A percentile compares a stretch with the other conserved stretches of the same genome.
phyloP scores from a whole-genome alignment of 2,329 filamentous ascomycete species.

The Alternaria dauci region DNA sequence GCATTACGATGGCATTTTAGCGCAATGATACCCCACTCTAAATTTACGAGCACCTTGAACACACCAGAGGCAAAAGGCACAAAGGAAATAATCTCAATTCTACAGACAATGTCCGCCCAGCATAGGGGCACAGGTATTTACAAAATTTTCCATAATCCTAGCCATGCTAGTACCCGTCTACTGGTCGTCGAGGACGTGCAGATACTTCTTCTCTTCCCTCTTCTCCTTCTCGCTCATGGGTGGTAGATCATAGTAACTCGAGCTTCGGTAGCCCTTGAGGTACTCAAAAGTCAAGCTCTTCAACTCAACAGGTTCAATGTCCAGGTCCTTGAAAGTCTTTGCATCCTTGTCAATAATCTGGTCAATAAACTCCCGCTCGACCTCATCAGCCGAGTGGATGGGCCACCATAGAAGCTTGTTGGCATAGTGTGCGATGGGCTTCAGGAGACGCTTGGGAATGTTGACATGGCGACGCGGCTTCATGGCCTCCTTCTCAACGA shows the following conservation, averaged over 20 bases:
- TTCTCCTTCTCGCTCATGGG: conserved; percentile 95
- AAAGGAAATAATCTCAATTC: conserved; percentile 33
- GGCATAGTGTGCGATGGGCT: conserved; percentile 75
- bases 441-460: conserved; percentile 80
- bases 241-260: conserved; percentile 89
- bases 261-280: conserved; percentile 89
- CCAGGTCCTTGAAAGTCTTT: conserved; percentile 95
- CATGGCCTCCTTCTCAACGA: conserved; percentile 92
- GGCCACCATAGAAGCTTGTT: conserved; percentile 93
- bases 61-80: conserved; percentile 18
- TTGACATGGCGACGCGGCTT: conserved; percentile 92
- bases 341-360: conserved; percentile 88
- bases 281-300: conserved; percentile 92
- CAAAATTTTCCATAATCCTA: conserved; percentile 26
- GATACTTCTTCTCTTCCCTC: conserved; percentile 93
- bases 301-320: conserved; percentile 87
- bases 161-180: conserved; percentile 25
- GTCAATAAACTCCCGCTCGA: conserved; percentile 92
- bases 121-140: conserved; percentile 38
- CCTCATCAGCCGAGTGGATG: conserved; percentile 79
- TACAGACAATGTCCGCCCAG: conserved; percentile 27
- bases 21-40: conserved; percentile 36
- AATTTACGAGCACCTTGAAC: conserved; percentile 6
- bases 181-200: conserved; percentile 73
- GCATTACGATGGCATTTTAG: conserved; percentile 2